Evolutionary conservation across 164 flowering plant species (phyloP).

Genomic region (Umbilicus rupestris): DNA sequence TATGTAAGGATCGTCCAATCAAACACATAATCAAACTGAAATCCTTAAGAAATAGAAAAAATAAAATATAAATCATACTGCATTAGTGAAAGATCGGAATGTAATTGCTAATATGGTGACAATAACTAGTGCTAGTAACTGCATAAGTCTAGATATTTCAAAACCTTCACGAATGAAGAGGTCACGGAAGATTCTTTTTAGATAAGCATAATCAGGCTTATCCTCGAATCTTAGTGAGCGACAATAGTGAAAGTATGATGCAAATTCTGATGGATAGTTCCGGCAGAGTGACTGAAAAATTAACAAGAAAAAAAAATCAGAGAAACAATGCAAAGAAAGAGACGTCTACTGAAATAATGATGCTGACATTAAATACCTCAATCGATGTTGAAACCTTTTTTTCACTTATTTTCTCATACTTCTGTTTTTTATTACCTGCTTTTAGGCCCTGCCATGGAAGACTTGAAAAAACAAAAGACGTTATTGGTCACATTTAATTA

Average conservation of each 20-base stretch:
- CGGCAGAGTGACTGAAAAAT: constrained; percentile 40
- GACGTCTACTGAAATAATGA: not conserved
- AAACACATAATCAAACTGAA: constrained; percentile 88
- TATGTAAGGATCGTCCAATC: constrained; percentile 90
- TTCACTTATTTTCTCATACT: constrained; percentile 91
- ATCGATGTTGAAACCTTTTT: constrained; percentile 90
- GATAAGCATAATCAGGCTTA: constrained; percentile 57
- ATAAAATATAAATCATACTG: not conserved
- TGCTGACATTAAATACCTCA: constrained; percentile 37
- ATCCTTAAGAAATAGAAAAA: constrained; percentile 31
- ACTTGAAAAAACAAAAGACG: constrained; percentile 24
- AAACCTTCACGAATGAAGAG: constrained; percentile 60
- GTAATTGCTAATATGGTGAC: not conserved
- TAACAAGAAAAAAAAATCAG: not conserved
- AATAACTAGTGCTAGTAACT: not conserved
- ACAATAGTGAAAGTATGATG: constrained; percentile 57
- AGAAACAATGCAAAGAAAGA: not conserved
- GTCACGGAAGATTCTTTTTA: constrained; percentile 56
- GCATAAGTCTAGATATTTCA: not conserved
- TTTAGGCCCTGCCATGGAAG: constrained; percentile 97
- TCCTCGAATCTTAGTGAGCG: constrained; percentile 59
- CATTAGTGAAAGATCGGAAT: not conserved
- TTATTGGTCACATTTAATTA: constrained; percentile 2
- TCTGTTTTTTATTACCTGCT: constrained; percentile 91
- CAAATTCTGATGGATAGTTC: constrained; percentile 55